phyloP scores from a whole-genome alignment of 1,139 yeast species.

The Lodderomyces parapsilosis region DNA sequence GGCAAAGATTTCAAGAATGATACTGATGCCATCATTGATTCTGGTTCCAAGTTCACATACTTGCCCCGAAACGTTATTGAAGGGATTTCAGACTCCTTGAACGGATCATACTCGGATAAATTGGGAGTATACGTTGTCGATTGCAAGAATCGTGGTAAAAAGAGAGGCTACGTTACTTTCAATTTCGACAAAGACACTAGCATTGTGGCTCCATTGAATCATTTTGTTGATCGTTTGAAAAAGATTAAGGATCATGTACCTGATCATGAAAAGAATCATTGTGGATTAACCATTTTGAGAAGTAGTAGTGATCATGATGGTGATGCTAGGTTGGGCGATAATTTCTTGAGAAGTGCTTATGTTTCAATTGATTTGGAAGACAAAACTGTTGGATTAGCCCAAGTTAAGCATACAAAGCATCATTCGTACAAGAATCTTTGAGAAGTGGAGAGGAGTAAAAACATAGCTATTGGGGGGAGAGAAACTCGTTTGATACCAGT shows the following conservation, averaged over 20 bases:
- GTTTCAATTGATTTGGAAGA: constrained; percentile 27
- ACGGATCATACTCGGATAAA: constrained; percentile 14
- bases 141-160: background rate
- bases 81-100: constrained; percentile 24
- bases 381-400: constrained; percentile 24
- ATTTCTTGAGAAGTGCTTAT: constrained; percentile 30
- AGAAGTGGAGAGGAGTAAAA: background rate
- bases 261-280: background rate
- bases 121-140: constrained; percentile 3
- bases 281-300: constrained; percentile 3
- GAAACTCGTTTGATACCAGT: no score
- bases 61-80: constrained; percentile 22
- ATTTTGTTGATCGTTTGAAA: background rate
- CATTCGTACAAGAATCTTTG: constrained; percentile 3
- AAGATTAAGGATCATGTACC: background rate
- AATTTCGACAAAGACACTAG: background rate
- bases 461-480: background rate
- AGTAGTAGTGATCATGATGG: background rate
- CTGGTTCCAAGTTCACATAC: constrained; percentile 40
- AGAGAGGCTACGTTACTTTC: background rate
- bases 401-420: constrained; percentile 14
- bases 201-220: background rate
- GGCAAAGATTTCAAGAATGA: background rate
- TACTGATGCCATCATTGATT: constrained; percentile 28
- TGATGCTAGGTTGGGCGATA: constrained; percentile 24